Percentiles rank a stretch among this genome's conserved stretches.
phyloP scores from a whole-genome alignment of 2,329 filamentous ascomycete genomes.

The Colletotrichum musae region DNA sequence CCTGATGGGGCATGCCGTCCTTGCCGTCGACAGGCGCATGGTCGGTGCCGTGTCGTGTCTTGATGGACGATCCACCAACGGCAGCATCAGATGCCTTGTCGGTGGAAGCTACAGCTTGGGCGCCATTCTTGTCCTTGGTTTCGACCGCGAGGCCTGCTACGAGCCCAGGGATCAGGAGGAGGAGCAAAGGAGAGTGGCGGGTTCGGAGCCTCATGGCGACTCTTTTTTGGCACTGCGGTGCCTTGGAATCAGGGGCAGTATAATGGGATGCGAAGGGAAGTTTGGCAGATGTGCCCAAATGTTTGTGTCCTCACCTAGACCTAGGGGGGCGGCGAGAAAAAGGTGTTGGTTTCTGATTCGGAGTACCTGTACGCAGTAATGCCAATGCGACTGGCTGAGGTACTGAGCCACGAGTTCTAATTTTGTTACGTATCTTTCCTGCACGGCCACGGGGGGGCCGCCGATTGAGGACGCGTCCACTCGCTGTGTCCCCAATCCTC shows the following conservation, averaged over 20 bases:
- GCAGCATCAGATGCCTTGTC: slow-evolving; percentile 44
- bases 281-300: slow-evolving; percentile 14
- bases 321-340: slow-evolving; percentile 27
- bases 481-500: slow-evolving; percentile 30
- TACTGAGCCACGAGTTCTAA: slow-evolving; percentile 36
- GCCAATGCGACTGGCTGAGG: slow-evolving; percentile 26
- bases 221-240: background rate
- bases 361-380: slow-evolving; percentile 5
- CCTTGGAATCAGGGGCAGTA: slow-evolving; percentile 23
- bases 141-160: slow-evolving; percentile 56
- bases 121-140: slow-evolving; percentile 43
- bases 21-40: slow-evolving; percentile 92
- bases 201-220: slow-evolving; percentile 72
- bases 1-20: slow-evolving; percentile 93
- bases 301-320: slow-evolving; percentile 22
- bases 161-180: slow-evolving; percentile 72
- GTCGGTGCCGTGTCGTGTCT: slow-evolving; percentile 66
- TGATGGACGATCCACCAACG: slow-evolving; percentile 46
- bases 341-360: slow-evolving; percentile 28
- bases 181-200: slow-evolving; percentile 67
- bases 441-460: slow-evolving; percentile 38
- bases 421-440: slow-evolving; percentile 39
- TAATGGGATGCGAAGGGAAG: slow-evolving; percentile 11
- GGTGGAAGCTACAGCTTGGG: slow-evolving; percentile 46
- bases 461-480: slow-evolving; percentile 29